Base-by-base conservation (phyloP, 345 rosid species). In the Salix brachista region DNA sequence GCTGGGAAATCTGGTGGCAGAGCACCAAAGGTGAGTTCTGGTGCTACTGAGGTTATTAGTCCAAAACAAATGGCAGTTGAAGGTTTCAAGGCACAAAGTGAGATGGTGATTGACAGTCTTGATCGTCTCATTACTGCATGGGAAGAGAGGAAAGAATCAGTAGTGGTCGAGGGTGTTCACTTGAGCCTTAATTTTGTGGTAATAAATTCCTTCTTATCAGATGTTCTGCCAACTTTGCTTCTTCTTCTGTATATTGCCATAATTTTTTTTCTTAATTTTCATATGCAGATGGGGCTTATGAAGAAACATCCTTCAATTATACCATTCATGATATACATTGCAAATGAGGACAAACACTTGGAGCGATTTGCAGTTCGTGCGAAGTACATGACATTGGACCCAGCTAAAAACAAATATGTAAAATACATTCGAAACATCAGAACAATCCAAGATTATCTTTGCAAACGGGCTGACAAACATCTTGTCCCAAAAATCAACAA, bases 61-160 rank as follows among this genome's bases (percentile, higher is more conserved):
- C 87, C 87, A 13, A 96, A 96, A 85, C 95, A 88, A 78, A 94
- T 96, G 99, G 99, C 99, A 60, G 72, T 94, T 64, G 96, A 92
- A 92, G 99, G 99, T 72, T 96, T 78, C 56, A 96, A 96, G 83
- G 99, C 99, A 41, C 99, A 96, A 74, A 96, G 99, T 76, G 99
- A 96, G 84, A 96, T 94, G 98, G 99, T 96, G 17, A 96, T 96
- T 30, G 99, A 96, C 74, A 96, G 97, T 85, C 98, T 96, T n/a
- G 97, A 94, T 82, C 89, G 99, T 67, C 90, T 94, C 72, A 92
- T 96, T 73, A 92, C 99, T 73, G 88, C 92, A 3, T 96, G 99
- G 99, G 99, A 96, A 85, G 97, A 91, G 72, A 83, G 96, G 82
- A 96, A 94, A 84, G 98, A 96, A 82, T 96, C 99, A 10, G 99